These are phyloP conservation scores for Aquilaria yunnanensis DNA, from an alignment of 345 rosid species.

Conservation along the genomic window DNA sequence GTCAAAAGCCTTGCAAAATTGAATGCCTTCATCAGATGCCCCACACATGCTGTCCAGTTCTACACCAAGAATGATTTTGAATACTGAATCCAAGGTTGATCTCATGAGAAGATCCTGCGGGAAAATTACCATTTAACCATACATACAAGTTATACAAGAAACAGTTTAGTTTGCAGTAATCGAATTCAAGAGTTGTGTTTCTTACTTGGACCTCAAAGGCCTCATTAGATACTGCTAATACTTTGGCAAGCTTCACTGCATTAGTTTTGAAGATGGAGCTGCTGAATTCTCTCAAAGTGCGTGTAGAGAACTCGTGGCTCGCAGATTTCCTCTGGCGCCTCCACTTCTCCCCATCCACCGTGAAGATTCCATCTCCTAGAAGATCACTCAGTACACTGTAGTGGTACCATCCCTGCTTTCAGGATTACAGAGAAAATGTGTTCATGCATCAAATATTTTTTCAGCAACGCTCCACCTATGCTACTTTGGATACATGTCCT, in stretches of 20 bases:
- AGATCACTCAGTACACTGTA: slow-evolving; percentile 15
- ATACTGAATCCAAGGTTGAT: slow-evolving; percentile 17
- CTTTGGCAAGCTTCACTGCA: slow-evolving; percentile 22
- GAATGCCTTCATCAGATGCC: slow-evolving; percentile 10
- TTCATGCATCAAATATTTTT: not conserved
- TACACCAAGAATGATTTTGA: slow-evolving; percentile 21
- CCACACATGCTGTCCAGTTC: slow-evolving; percentile 17
- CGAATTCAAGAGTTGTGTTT: not conserved
- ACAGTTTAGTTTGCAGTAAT: slow-evolving; percentile 1
- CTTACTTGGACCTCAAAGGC: slow-evolving; percentile 21
- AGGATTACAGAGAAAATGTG: not conserved
- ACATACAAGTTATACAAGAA: not conserved
- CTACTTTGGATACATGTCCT: not conserved
- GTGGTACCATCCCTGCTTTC: slow-evolving; percentile 18
- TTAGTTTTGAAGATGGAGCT: slow-evolving; percentile 18
- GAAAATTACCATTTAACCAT: not conserved
- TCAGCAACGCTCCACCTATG: not conserved
- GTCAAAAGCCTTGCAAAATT: slow-evolving; percentile 17
- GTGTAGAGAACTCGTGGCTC: slow-evolving; percentile 30
- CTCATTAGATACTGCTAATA: slow-evolving; percentile 16
- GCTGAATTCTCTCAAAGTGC: slow-evolving; percentile 27
- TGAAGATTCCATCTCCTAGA: slow-evolving; percentile 37
- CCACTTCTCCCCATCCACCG: slow-evolving; percentile 41
- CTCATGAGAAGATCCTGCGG: slow-evolving; percentile 22
- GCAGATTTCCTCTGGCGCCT: slow-evolving; percentile 30